These are phyloP conservation scores for Aureobasidium sp. DNA, from an alignment of 2,329 filamentous ascomycete genomes.

Conservation along the genomic window DNA sequence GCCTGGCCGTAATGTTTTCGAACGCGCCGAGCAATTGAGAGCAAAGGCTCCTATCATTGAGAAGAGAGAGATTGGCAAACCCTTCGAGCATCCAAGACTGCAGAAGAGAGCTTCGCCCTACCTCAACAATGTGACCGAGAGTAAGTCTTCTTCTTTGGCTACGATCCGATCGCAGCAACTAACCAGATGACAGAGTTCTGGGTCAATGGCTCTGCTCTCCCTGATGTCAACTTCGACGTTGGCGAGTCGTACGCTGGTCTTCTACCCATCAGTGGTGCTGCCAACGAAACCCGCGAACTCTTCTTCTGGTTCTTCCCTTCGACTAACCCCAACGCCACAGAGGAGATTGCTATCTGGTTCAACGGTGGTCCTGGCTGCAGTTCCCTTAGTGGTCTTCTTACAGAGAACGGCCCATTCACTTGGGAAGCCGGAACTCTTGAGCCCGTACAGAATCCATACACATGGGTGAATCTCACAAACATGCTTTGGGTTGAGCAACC, in stretches of 20 bases:
- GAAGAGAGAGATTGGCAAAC: slow-evolving; percentile 11
- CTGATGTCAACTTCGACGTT: slow-evolving; percentile 39
- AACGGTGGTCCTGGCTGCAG: slow-evolving; percentile 37
- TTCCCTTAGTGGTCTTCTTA: slow-evolving; percentile 38
- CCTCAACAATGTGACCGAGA: slow-evolving; percentile 18
- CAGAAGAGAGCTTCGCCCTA: slow-evolving; percentile 18
- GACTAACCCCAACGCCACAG: slow-evolving; percentile 36
- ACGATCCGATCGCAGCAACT: not conserved
- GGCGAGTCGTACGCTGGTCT: slow-evolving; percentile 37
- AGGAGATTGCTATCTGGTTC: slow-evolving; percentile 34
- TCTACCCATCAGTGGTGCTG: slow-evolving; percentile 24
- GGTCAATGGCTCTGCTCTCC: slow-evolving; percentile 26
- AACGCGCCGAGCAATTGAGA: slow-evolving; percentile 9
- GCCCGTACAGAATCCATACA: slow-evolving; percentile 39
- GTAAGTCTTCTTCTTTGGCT: not conserved
- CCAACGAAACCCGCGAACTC: slow-evolving; percentile 27
- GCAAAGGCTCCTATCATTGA: slow-evolving; percentile 14
- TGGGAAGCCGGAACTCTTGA: slow-evolving; percentile 38
- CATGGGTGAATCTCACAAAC: slow-evolving; percentile 60
- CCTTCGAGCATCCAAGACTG: slow-evolving; percentile 17
- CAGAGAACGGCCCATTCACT: slow-evolving; percentile 39
- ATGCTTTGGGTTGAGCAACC: slow-evolving; percentile 56
- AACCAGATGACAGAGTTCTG: slow-evolving; percentile 17
- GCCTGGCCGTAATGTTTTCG: slow-evolving; percentile 12
- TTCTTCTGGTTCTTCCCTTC: slow-evolving; percentile 48